Conservation (phyloP, 495 filamentous ascomycete genomes). For the Penicillium canescens region DNA sequence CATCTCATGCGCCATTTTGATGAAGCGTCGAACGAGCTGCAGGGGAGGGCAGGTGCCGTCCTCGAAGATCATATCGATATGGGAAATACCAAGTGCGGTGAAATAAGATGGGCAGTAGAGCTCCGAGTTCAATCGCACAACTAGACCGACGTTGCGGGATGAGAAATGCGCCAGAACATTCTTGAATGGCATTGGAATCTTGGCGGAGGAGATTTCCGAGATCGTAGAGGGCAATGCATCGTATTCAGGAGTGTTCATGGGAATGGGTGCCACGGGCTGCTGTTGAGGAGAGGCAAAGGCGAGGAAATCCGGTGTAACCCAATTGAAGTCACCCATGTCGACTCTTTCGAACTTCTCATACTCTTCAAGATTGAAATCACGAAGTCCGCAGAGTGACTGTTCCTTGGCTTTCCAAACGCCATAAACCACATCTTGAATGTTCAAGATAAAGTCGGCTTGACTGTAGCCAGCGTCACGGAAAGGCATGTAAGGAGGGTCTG, state of each 20-base stretch:
- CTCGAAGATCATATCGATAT: constrained; percentile 99
- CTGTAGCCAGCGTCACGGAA: constrained; percentile 98
- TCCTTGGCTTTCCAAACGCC: constrained; percentile 99
- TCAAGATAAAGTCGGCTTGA: constrained; percentile 93
- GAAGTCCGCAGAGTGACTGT: constrained; percentile 80
- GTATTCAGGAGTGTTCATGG: constrained; percentile 68
- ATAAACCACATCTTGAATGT: constrained; percentile 95
- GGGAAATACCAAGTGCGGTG: constrained; percentile 88
- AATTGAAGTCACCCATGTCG: constrained; percentile 99
- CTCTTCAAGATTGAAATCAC: constrained; percentile 92
- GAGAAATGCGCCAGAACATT: constrained; percentile 91
- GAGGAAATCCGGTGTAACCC: constrained; percentile 92
- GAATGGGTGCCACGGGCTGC: constrained; percentile 68
- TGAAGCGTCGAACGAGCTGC: constrained; percentile 83
- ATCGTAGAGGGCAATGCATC: constrained; percentile 67
- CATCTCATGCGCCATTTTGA: constrained; percentile 90
- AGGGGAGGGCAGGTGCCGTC: constrained; percentile 94
- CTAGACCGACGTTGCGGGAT: constrained; percentile 82
- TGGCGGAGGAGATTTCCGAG: constrained; percentile 60
- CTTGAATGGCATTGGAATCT: constrained; percentile 81
- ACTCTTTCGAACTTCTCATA: constrained; percentile 95
- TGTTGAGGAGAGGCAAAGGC: constrained; percentile 95
- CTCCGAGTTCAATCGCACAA: constrained; percentile 92
- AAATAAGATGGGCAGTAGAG: constrained; percentile 96
- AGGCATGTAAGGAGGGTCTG: constrained; percentile 95